A percentile compares a stretch with the other conserved stretches of the same genome.
Conservation (phyloP, 192 early-diverging fungal species). For the Coemansia sp. region DNA sequence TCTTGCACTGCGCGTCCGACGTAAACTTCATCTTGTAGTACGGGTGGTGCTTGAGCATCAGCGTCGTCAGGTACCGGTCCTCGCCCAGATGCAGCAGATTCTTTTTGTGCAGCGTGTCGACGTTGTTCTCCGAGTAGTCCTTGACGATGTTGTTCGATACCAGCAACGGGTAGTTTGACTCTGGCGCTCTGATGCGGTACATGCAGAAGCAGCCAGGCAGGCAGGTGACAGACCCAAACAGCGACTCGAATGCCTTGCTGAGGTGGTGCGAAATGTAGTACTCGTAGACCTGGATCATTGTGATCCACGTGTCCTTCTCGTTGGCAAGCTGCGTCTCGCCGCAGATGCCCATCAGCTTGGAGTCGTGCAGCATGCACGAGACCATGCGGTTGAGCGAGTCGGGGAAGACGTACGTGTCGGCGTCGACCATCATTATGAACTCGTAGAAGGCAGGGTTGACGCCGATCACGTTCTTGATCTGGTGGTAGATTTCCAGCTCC, state of each 20-base stretch:
- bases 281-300: constrained; percentile 99
- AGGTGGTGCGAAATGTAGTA: constrained; percentile 99
- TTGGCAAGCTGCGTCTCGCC: constrained; percentile 96
- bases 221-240: constrained; percentile 98
- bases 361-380: constrained; percentile 91
- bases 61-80: constrained; percentile 95
- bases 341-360: constrained; percentile 92
- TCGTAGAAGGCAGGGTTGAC: constrained; percentile 98
- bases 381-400: constrained; percentile 97
- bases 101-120: constrained; percentile 98
- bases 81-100: constrained; percentile 98
- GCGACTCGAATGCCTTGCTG: constrained; percentile 96
- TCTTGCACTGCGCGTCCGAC: constrained; percentile 92
- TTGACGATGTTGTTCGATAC: constrained; percentile 83
- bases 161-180: constrained; percentile 89
- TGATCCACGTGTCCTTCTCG: constrained; percentile 94
- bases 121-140: constrained; percentile 93
- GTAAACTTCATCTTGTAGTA: constrained; percentile 96
- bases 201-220: constrained; percentile 99
- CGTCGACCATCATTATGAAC: constrained; percentile 98
- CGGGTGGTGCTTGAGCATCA: constrained; percentile 99
- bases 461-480: constrained; percentile 99
- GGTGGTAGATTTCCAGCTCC: constrained; percentile 98
- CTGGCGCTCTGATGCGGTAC: constrained; percentile 94
- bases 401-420: constrained; percentile 92